Conservation (phyloP, 1,284 basidiomycete species). For the Stygiomarasmius scandens region DNA sequence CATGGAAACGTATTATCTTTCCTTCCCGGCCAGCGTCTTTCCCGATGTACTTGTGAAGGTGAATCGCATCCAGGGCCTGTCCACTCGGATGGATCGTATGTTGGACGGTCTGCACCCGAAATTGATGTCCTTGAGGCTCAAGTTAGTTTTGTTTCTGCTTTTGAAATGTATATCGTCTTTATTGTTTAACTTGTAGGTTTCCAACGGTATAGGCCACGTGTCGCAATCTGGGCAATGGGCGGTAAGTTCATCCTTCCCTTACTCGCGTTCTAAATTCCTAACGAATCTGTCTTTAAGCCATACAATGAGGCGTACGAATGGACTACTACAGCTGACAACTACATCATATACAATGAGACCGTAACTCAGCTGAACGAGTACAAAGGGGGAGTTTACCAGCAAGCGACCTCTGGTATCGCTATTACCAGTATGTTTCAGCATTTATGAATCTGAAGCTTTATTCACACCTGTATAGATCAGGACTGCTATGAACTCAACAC, state of each 20-base stretch:
- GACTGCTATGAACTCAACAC: conserved; percentile 25
- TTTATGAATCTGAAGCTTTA: not conserved
- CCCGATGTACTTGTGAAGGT: conserved; percentile 60
- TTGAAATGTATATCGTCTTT: not conserved
- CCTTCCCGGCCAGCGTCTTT: conserved; percentile 64
- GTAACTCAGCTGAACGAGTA: conserved; percentile 53
- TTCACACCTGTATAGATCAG: conserved; percentile 20
- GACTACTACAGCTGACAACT: conserved; percentile 42
- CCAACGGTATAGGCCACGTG: conserved; percentile 36
- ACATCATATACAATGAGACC: conserved; percentile 45
- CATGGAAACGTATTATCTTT: conserved; percentile 35
- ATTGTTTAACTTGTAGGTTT: conserved; percentile 6
- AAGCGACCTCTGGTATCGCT: conserved; percentile 42
- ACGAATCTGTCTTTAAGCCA: conserved; percentile 34
- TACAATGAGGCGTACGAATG: conserved; percentile 46
- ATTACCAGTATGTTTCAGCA: not conserved
- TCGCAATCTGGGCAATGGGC: conserved; percentile 57
- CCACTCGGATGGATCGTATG: conserved; percentile 43
- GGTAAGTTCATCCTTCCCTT: conserved; percentile 33
- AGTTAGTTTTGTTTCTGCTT: conserved; percentile 13
- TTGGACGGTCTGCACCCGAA: conserved; percentile 63
- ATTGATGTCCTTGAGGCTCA: conserved; percentile 62
- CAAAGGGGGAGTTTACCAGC: conserved; percentile 55
- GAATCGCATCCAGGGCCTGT: conserved; percentile 64
- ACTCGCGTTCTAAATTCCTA: not conserved